Percentiles rank a stretch among this genome's conserved stretches.
Evolutionary conservation across 208 protist genomes (phyloP).

Genomic region (Trypanosoma cruzi): DNA sequence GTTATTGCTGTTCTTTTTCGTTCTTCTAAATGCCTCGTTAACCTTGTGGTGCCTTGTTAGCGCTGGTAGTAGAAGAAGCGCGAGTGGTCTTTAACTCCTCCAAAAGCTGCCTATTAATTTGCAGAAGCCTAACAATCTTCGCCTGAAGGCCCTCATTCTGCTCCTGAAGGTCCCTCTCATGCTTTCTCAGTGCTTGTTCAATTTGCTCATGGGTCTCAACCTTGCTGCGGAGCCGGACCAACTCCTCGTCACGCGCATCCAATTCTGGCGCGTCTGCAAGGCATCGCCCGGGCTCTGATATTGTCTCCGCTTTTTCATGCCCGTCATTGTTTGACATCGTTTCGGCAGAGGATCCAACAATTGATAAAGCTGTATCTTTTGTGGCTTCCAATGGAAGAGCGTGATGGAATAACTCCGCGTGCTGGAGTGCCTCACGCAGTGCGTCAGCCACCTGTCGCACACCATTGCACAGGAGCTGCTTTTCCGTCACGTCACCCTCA

Average conservation of each 20-base stretch:
- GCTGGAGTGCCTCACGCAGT: constrained; percentile 23
- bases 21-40: background rate
- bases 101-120: constrained; percentile 29
- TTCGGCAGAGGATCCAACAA: background rate
- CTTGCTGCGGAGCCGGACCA: constrained; percentile 12
- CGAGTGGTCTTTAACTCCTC: background rate
- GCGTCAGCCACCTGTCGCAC: constrained; percentile 21
- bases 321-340: background rate
- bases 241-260: constrained; percentile 5
- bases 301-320: background rate
- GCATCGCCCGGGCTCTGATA: background rate
- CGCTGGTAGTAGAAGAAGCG: background rate
- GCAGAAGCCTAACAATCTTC: constrained; percentile 16
- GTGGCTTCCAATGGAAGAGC: constrained; percentile 3
- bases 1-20: constrained; percentile 5
- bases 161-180: constrained; percentile 19
- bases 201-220: constrained; percentile 21
- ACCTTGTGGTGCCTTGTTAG: background rate
- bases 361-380: background rate
- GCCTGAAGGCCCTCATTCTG: constrained; percentile 15
- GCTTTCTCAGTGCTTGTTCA: constrained; percentile 18
- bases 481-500: constrained; percentile 1
- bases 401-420: constrained; percentile 25
- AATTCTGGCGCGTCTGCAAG: background rate
- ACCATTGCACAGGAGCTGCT: constrained; percentile 15